Conservation (phyloP, 169 alveolate species). For the Fabrea salina region DNA sequence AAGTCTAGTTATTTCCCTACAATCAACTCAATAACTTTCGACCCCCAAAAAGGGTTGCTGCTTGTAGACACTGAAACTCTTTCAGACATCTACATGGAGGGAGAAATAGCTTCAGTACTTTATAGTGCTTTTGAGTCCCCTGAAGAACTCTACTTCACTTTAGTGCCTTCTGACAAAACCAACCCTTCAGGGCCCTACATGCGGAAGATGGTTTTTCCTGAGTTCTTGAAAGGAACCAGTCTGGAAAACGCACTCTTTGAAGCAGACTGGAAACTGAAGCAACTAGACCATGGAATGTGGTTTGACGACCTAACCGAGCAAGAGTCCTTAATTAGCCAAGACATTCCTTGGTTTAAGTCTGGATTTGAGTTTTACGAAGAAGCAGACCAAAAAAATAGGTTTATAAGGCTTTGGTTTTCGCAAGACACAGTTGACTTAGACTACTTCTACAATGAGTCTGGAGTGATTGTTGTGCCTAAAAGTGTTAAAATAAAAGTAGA, state of each 20-base stretch:
- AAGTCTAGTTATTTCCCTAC: neutral
- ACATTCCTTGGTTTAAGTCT: constrained; percentile 1
- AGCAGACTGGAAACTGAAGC: constrained; percentile 41
- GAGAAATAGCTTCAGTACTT: constrained; percentile 14
- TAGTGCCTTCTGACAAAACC: constrained; percentile 28
- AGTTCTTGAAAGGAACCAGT: constrained; percentile 15
- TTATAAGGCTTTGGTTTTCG: constrained; percentile 23
- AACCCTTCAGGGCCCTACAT: constrained; percentile 29
- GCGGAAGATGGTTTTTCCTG: neutral
- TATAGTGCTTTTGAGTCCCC: neutral
- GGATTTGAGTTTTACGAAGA: neutral
- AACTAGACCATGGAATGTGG: constrained; percentile 17
- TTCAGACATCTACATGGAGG: neutral
- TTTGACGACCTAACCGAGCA: constrained; percentile 11
- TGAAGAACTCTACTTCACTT: neutral
- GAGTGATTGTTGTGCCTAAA: neutral
- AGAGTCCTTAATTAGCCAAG: neutral
- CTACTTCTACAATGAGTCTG: neutral
- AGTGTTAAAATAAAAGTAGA: constrained; percentile 12
- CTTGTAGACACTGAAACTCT: neutral
- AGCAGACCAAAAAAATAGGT: neutral
- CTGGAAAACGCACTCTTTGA: constrained; percentile 12
- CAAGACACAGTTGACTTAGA: constrained; percentile 21
- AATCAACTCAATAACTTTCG: neutral
- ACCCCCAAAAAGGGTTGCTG: neutral